Percentiles rank a stretch among this genome's conserved stretches.
Conservation (phyloP, 2,329 filamentous ascomycete genomes). For the Arthrobotrys musiformis region DNA sequence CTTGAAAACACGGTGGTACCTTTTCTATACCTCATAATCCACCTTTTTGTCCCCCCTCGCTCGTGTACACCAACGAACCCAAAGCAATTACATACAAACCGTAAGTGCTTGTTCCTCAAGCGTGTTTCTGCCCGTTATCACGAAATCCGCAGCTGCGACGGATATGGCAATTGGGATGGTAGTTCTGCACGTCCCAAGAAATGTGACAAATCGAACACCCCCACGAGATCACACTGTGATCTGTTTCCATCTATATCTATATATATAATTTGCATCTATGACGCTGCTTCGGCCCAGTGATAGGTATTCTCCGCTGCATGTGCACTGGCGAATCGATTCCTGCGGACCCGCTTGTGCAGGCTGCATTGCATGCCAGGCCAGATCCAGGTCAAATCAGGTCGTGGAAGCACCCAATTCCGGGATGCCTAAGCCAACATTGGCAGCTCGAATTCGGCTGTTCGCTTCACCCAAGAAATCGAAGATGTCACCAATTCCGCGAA, state of each 20-base stretch:
- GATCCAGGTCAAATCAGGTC: no score
- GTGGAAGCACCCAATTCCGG: conserved; percentile 13
- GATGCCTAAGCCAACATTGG: conserved; percentile 30
- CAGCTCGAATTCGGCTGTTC: conserved; percentile 36
- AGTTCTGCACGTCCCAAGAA: conserved; percentile 11
- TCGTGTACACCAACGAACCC: neutral
- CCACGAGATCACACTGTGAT: conserved; percentile 16
- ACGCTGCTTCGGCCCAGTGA: conserved; percentile 26
- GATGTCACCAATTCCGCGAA: conserved; percentile 20
- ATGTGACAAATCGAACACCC: conserved; percentile 10
- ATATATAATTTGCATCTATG: no score
- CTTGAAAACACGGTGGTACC: neutral
- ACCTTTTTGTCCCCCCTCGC: neutral
- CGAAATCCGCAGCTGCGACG: neutral
- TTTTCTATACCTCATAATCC: no score
- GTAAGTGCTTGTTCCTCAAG: conserved; percentile 10
- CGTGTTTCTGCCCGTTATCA: neutral
- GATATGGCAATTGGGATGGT: neutral
- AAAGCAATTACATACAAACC: conserved; percentile 12
- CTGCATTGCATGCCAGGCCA: conserved; percentile 50
- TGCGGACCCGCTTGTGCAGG: conserved; percentile 23
- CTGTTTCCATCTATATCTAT: neutral
- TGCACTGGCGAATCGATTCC: conserved; percentile 21
- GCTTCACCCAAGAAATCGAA: conserved; percentile 7
- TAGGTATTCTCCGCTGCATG: conserved; percentile 43